These are phyloP conservation scores for Fusarium sp. DNA, from an alignment of 2,329 filamentous ascomycete species.

Conservation along the genomic window DNA sequence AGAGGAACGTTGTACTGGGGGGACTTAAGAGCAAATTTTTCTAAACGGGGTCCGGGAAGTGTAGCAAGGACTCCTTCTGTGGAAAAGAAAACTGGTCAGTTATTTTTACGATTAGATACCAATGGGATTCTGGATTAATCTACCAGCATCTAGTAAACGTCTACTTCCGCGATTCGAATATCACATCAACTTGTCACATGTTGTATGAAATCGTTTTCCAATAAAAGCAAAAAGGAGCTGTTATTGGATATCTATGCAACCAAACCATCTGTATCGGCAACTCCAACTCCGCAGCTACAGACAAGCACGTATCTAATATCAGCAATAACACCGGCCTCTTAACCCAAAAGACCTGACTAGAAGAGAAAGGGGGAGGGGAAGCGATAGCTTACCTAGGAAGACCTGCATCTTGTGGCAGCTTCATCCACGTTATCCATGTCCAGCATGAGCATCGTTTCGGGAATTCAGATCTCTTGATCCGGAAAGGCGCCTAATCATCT, in stretches of 20 bases:
- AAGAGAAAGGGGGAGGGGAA: background rate
- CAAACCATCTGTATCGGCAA: background rate
- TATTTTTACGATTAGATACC: slow-evolving; percentile 25
- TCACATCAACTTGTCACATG: background rate
- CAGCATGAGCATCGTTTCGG: background rate
- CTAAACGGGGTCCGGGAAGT: slow-evolving; percentile 31
- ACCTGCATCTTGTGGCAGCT: background rate
- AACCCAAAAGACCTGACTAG: background rate
- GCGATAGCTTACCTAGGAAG: no score
- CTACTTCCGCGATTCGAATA: background rate
- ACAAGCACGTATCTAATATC: background rate
- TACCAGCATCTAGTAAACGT: background rate
- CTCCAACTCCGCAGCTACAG: background rate
- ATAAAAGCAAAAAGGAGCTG: background rate
- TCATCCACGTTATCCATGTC: background rate
- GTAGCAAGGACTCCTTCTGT: background rate
- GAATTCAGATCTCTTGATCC: background rate
- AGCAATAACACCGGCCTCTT: background rate
- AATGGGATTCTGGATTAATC: slow-evolving; percentile 11
- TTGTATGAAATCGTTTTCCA: background rate
- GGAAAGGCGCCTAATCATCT: background rate
- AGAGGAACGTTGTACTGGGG: slow-evolving; percentile 84
- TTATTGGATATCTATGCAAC: background rate
- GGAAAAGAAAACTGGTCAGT: slow-evolving; percentile 2
- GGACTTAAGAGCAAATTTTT: slow-evolving; percentile 71